These are phyloP conservation scores for Talaromyces islandicus DNA, from an alignment of 2,329 filamentous ascomycete species.

Conservation along the genomic window DNA sequence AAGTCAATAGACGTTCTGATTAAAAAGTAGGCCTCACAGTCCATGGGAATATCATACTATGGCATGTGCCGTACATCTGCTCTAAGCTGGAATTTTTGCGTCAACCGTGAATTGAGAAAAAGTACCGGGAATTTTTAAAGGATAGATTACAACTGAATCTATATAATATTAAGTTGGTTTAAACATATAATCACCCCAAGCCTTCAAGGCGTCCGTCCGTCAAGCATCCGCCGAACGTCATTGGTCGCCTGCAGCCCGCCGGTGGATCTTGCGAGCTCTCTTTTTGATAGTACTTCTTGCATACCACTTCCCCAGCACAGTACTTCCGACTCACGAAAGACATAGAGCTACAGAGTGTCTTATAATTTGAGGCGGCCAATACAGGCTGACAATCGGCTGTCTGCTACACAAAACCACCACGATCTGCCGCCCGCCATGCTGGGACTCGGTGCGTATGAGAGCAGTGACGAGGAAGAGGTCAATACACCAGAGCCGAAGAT, in stretches of 20 bases:
- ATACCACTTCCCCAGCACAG: neutral
- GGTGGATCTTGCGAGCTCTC: neutral
- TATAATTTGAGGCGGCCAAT: neutral
- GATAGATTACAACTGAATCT: neutral
- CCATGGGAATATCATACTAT: neutral
- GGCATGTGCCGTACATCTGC: neutral
- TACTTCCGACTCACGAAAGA: neutral
- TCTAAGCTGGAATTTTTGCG: neutral
- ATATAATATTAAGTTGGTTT: neutral
- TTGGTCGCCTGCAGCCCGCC: neutral
- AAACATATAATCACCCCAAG: neutral
- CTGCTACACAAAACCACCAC: neutral
- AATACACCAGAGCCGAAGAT: constrained; percentile 13
- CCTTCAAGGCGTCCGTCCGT: neutral
- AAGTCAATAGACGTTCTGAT: neutral
- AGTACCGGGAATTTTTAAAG: neutral
- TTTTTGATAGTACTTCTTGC: neutral
- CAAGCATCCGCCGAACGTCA: neutral
- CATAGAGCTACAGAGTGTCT: neutral
- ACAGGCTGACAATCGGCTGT: neutral
- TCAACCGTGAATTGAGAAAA: neutral
- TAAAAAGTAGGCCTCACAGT: neutral
- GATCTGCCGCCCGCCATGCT: constrained; percentile 25
- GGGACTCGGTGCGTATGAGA: constrained; percentile 38
- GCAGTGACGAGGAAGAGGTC: constrained; percentile 41